phyloP scores from a whole-genome alignment of 2,329 filamentous ascomycete genomes.

The Raffaelea albimanens region DNA sequence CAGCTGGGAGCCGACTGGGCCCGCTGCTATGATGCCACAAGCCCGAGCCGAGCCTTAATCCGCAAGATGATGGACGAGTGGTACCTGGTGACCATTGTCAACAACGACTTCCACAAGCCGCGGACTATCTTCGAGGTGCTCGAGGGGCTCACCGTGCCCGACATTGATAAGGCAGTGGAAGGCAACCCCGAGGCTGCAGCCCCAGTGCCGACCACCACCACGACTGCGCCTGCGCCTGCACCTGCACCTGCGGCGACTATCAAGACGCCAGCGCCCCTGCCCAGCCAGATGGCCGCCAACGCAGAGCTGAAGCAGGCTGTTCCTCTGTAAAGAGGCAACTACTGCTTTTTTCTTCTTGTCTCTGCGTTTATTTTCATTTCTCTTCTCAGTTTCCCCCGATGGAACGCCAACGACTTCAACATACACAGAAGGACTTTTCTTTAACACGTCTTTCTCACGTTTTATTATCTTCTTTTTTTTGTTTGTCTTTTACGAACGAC shows the following conservation, averaged over 20 bases:
- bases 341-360: conserved; percentile 6
- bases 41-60: conserved; percentile 70
- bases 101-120: conserved; percentile 92
- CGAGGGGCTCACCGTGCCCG: conserved; percentile 61
- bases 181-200: conserved; percentile 16
- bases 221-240: conserved; percentile 3
- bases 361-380: conserved; percentile 13
- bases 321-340: too few species aligned
- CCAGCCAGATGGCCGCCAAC: not conserved
- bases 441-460: conserved; percentile 9
- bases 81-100: conserved; percentile 93
- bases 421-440: conserved; percentile 5
- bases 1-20: conserved; percentile 89
- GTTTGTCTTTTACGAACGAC: conserved; percentile 1
- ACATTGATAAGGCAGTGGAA: conserved; percentile 41
- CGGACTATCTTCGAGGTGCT: conserved; percentile 80
- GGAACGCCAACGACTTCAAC: conserved; percentile 5
- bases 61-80: conserved; percentile 79
- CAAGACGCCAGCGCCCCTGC: not conserved
- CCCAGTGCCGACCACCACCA: conserved; percentile 5
- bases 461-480: not conserved
- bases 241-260: not conserved
- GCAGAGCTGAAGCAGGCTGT: too few species aligned
- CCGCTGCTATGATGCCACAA: conserved; percentile 71
- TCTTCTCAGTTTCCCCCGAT: not conserved